phyloP scores from a whole-genome alignment of 805 yeast species.

The Maudiozyma saulgeensis region DNA sequence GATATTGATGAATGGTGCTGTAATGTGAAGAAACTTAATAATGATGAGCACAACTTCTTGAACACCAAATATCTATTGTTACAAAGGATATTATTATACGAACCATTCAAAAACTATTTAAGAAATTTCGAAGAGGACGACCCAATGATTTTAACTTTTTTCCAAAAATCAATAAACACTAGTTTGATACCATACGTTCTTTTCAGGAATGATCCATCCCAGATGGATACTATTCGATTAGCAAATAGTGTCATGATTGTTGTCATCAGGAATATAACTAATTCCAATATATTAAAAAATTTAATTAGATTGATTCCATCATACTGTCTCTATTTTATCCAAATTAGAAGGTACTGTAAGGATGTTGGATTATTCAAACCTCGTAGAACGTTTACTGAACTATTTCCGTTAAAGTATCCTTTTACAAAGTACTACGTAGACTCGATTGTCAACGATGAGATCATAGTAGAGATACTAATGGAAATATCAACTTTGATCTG shows the following conservation, averaged over 20 bases:
- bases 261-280: constrained; percentile 35
- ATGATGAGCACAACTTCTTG: constrained; percentile 41
- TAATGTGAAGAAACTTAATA: constrained; percentile 6
- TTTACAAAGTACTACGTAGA: constrained; percentile 58
- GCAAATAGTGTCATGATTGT: constrained; percentile 52
- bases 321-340: constrained; percentile 41
- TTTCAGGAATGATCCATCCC: constrained; percentile 39
- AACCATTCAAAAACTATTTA: constrained; percentile 15
- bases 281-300: constrained; percentile 36
- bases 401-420: constrained; percentile 65
- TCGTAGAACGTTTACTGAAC: constrained; percentile 53
- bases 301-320: constrained; percentile 46
- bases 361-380: constrained; percentile 36
- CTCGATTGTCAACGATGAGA: constrained; percentile 60
- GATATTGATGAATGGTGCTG: constrained; percentile 10
- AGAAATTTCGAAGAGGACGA: constrained; percentile 7
- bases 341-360: constrained; percentile 42
- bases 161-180: constrained; percentile 44
- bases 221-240: constrained; percentile 43
- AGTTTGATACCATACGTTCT: constrained; percentile 47
- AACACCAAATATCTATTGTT: constrained; percentile 52
- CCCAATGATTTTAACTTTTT: constrained; percentile 28
- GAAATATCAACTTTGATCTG: constrained; percentile 60
- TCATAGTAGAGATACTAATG: constrained; percentile 58
- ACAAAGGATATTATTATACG: constrained; percentile 41